These are phyloP conservation scores for Epichloe sylvatica DNA, from an alignment of 2,329 filamentous ascomycete species.

Conservation along the genomic window DNA sequence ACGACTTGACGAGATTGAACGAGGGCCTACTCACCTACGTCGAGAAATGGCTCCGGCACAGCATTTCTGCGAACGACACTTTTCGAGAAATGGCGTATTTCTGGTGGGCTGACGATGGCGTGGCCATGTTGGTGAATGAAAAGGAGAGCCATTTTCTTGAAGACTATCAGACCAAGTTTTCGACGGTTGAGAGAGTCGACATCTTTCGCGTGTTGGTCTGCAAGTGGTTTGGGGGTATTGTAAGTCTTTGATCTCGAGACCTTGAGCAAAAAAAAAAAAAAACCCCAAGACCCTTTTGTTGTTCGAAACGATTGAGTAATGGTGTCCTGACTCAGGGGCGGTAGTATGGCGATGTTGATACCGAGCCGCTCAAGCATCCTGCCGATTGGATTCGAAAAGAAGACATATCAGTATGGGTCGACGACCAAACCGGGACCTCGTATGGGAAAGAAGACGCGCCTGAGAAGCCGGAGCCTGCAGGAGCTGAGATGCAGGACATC, in stretches of 20 bases:
- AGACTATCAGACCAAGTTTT: constrained; percentile 8
- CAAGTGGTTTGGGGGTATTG: constrained; percentile 13
- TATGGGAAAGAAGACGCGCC: constrained; percentile 6
- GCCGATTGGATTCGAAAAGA: constrained; percentile 10
- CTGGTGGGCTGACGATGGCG: constrained; percentile 12
- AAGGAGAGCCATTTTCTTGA: constrained; percentile 8
- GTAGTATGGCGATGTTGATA: constrained; percentile 14
- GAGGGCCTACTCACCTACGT: constrained; percentile 9
- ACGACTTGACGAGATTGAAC: constrained; percentile 9
- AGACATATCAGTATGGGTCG: constrained; percentile 11
- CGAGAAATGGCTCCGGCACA: constrained; percentile 11
- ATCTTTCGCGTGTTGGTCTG: constrained; percentile 12
- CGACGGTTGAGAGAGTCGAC: constrained; percentile 12
- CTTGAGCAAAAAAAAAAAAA: too few species aligned
- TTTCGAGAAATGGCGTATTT: constrained; percentile 12
- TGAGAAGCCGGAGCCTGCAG: neutral
- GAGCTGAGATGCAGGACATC: neutral
- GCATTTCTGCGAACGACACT: constrained; percentile 2
- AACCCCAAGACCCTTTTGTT: too few species aligned
- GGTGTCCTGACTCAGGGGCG: neutral
- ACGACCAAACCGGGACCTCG: constrained; percentile 7
- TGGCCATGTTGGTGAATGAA: constrained; percentile 9
- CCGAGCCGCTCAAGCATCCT: constrained; percentile 12
- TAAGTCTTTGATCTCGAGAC: constrained; percentile 5
- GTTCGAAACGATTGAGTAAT: too few species aligned